Percentiles rank a stretch among this genome's conserved stretches.
These are phyloP conservation scores for Triticum aestivum DNA, from an alignment of 176 grass and related monocot genomes.

Conservation along the genomic window DNA sequence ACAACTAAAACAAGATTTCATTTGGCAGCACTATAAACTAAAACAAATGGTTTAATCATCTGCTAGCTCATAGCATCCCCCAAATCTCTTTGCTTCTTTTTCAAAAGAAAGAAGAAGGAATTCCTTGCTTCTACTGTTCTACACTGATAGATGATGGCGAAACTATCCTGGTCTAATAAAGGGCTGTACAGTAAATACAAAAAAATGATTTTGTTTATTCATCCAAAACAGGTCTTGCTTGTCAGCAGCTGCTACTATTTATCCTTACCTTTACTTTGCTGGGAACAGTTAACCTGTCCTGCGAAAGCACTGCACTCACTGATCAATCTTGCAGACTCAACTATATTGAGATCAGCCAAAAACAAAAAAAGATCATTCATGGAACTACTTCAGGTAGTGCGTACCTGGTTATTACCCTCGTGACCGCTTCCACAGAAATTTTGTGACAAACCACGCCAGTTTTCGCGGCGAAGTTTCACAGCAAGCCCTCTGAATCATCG, in stretches of 20 bases:
- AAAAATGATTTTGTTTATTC: background rate
- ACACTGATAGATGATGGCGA: too few relatives aligned
- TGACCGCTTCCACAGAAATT: background rate
- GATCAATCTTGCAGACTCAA: background rate
- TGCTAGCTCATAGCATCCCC: background rate
- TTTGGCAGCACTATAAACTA: background rate
- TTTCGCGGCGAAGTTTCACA: rapidly evolving
- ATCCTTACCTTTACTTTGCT: background rate
- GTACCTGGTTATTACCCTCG: background rate
- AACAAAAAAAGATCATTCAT: background rate
- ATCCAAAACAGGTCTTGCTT: background rate
- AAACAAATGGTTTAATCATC: background rate
- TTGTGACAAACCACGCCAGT: background rate
- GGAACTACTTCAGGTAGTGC: background rate
- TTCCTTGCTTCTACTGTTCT: too few relatives aligned
- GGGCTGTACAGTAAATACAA: too few relatives aligned
- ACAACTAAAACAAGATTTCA: background rate
- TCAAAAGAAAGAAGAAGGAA: too few relatives aligned
- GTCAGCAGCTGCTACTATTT: background rate
- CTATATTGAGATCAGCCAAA: background rate
- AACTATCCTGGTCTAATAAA: too few relatives aligned
- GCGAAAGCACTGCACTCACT: background rate
- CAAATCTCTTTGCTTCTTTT: too few relatives aligned
- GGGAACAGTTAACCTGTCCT: background rate
- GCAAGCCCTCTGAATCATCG: background rate